These are phyloP conservation scores for Geotrichum fermentans DNA, from an alignment of 1,139 yeast genomes.

Conservation along the genomic window DNA sequence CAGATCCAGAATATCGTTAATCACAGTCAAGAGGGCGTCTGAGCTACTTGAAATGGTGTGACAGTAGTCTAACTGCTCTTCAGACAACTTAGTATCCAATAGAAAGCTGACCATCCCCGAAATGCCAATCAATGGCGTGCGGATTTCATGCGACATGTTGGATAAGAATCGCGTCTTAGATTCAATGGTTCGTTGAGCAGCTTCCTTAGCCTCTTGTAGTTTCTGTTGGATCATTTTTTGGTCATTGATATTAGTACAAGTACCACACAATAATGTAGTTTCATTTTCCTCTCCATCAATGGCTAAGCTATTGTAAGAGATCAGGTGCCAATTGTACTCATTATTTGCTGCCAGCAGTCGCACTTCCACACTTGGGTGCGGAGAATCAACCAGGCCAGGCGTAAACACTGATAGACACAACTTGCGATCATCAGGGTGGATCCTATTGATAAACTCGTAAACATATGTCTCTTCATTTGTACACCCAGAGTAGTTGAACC, in stretches of 20 bases:
- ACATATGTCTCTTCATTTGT: constrained; percentile 32
- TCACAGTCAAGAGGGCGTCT: constrained; percentile 68
- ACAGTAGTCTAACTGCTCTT: constrained; percentile 76
- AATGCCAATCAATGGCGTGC: constrained; percentile 90
- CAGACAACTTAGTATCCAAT: constrained; percentile 69
- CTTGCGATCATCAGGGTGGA: constrained; percentile 34
- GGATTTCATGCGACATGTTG: constrained; percentile 69
- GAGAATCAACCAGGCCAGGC: constrained; percentile 12
- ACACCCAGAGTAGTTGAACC: constrained; percentile 36
- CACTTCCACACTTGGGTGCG: constrained; percentile 27
- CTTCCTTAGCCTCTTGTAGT: constrained; percentile 78
- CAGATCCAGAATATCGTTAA: constrained; percentile 75
- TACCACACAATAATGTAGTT: constrained; percentile 33
- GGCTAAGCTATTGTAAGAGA: constrained; percentile 31
- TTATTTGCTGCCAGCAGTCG: constrained; percentile 30
- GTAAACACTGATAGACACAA: constrained; percentile 27
- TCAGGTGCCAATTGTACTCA: constrained; percentile 35
- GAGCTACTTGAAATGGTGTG: constrained; percentile 76
- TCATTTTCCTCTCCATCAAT: constrained; percentile 8
- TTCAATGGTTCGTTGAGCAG: constrained; percentile 88
- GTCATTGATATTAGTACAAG: constrained; percentile 37
- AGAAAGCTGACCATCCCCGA: constrained; percentile 95
- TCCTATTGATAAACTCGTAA: constrained; percentile 31
- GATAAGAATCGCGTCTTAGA: constrained; percentile 92
- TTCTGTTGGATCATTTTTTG: constrained; percentile 47